Conservation (phyloP, 1,284 basidiomycete species). For the Irpex rosettiformis region DNA sequence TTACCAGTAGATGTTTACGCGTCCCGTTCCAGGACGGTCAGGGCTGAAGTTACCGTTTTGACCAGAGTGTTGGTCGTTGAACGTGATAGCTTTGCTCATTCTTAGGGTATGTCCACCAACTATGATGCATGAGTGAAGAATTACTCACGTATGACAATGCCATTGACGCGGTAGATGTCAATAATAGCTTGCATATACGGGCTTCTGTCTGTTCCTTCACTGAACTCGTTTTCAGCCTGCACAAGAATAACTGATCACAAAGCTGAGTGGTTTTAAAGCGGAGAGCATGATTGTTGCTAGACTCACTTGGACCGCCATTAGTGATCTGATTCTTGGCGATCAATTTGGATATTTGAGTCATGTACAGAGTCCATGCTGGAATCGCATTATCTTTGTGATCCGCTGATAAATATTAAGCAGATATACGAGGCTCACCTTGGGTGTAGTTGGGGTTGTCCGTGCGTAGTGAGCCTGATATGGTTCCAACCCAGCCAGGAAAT, state of each 20-base stretch:
- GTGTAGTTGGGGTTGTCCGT: constrained; percentile 47
- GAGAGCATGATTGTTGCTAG: too few species aligned
- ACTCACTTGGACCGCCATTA: constrained; percentile 46
- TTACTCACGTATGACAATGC: constrained; percentile 43
- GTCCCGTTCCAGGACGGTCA: constrained; percentile 37
- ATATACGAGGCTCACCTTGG: constrained; percentile 26
- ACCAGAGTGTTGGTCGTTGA: constrained; percentile 46
- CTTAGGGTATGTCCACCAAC: background rate
- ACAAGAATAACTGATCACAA: constrained; percentile 45
- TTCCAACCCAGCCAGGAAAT: constrained; percentile 52
- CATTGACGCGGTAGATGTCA: constrained; percentile 41
- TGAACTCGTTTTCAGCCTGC: constrained; percentile 59
- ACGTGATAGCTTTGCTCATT: constrained; percentile 35
- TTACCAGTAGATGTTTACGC: constrained; percentile 48
- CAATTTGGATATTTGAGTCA: constrained; percentile 45
- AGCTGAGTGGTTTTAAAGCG: too few species aligned
- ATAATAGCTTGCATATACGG: constrained; percentile 51
- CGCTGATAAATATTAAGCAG: background rate
- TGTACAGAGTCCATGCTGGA: constrained; percentile 51
- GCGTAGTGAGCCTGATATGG: constrained; percentile 43
- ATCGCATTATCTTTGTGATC: background rate
- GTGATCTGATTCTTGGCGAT: constrained; percentile 50
- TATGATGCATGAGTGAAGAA: background rate
- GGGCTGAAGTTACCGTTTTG: constrained; percentile 41
- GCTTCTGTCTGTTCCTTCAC: constrained; percentile 35